Evolutionary conservation across 2,329 filamentous ascomycete species (phyloP), one percentile per base, ranked within the genome.

Genomic region (Fusarium sp.): DNA sequence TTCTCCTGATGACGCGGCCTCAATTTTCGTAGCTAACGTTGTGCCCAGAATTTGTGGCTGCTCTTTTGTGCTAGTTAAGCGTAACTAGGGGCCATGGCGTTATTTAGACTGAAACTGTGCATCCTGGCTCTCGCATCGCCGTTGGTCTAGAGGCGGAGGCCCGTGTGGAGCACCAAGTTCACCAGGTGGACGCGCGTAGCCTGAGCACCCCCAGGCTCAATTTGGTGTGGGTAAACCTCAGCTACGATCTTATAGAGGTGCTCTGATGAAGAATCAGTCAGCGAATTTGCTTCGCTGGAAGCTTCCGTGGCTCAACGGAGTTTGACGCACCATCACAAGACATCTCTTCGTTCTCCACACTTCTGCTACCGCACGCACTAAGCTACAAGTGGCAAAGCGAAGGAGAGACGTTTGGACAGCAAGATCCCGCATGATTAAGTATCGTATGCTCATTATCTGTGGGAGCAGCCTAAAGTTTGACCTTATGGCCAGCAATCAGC

Each of bases 171-270:
- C 11, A 46, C 18, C 43, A 46, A 46, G 43, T 19, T 28, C 6
- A 25, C 10, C 1, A 28, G 43, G 43, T 44, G 25, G 44, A 47
- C 44, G 44, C 44, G 25, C 44, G 19, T 47, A 28, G 11, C 18
- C 43, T 28, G 23, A 25, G n/a, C n/a, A n/a, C n/a, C n/a, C n/a
- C 43, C 23, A 19, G 43, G 43, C 23, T 28, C 4, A 6, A 46
- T 3, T 18, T 16, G 0, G 1, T 5, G 23, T 28, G 9, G 11
- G 11, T 13, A 28, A 19, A 2, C 7, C 18, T 13, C 18, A 19
- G 23, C 8, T 28, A 8, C 8, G 28, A 28, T 28, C 28, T 8
- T 28, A 28, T 28, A 12, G 16, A 19, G 23, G 6, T 19, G 12
- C 25, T 6, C 43, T 28, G 10, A 5, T 7, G 5, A 46, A 19